phyloP scores from a whole-genome alignment of 2,329 filamentous ascomycete species.

The Xylariaceae sp. region DNA sequence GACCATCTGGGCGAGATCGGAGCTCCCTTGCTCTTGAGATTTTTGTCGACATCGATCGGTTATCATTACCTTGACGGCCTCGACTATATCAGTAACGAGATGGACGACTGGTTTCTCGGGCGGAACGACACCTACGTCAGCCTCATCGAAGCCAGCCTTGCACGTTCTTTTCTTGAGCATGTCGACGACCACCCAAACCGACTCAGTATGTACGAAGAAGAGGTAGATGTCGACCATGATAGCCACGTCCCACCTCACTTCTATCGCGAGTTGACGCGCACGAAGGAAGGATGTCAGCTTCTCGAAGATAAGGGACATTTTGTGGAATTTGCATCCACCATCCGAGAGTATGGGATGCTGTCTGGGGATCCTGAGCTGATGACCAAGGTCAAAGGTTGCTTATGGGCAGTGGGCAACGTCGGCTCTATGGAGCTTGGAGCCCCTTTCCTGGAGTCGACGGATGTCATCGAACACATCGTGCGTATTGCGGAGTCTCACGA shows the following conservation, averaged over 20 bases:
- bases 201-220: slow-evolving; percentile 52
- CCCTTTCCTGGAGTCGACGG: slow-evolving; percentile 82
- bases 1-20: slow-evolving; percentile 97
- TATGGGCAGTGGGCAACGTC: slow-evolving; percentile 97
- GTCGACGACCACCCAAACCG: slow-evolving; percentile 50
- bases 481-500: slow-evolving; percentile 81
- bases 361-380: slow-evolving; percentile 78
- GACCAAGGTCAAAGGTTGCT: slow-evolving; percentile 88
- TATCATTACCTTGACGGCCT: slow-evolving; percentile 96
- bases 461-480: slow-evolving; percentile 82
- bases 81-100: slow-evolving; percentile 98
- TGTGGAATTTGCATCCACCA: slow-evolving; percentile 82
- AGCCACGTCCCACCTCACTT: slow-evolving; percentile 88
- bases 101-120: slow-evolving; percentile 99
- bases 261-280: slow-evolving; percentile 89
- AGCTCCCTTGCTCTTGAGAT: slow-evolving; percentile 82
- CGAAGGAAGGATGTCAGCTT: slow-evolving; percentile 82
- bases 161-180: slow-evolving; percentile 70
- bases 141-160: slow-evolving; percentile 90
- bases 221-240: slow-evolving; percentile 45
- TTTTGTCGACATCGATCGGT: slow-evolving; percentile 90
- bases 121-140: slow-evolving; percentile 94
- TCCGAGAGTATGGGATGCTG: slow-evolving; percentile 79
- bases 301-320: slow-evolving; percentile 93
- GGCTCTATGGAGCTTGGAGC: slow-evolving; percentile 97